Evolutionary conservation across 352 stramenopile genomes (phyloP).

Genomic region (Phytophthora citricola): DNA sequence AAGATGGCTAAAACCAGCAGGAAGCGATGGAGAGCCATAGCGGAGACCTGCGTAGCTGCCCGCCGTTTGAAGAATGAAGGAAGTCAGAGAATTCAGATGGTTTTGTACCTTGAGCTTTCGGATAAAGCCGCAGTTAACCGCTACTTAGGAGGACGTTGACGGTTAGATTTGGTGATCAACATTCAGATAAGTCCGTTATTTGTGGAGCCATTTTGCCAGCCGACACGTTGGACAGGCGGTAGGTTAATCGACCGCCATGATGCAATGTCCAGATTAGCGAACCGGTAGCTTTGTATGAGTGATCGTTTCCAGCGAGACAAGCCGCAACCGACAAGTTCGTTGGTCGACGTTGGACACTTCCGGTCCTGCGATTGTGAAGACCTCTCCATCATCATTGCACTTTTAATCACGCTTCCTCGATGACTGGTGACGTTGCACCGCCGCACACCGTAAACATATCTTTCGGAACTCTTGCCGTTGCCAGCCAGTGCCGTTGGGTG

Average conservation of each 20-base stretch:
- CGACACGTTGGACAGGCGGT: constrained; percentile 15
- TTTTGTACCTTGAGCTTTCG: constrained; percentile 6
- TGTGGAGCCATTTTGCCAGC: constrained; percentile 13
- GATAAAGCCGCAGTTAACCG: constrained; percentile 19
- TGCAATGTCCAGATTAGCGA: too few relatives aligned
- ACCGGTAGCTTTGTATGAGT: too few relatives aligned
- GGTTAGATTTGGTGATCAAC: not conserved
- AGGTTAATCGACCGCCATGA: not conserved
- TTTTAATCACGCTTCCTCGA: not conserved
- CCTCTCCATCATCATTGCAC: not conserved
- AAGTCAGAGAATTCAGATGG: constrained; percentile 18
- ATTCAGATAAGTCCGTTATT: constrained; percentile 12
- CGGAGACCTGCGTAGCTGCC: constrained; percentile 7
- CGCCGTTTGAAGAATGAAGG: constrained; percentile 16
- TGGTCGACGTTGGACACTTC: constrained; percentile 1
- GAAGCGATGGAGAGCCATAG: constrained; percentile 9
- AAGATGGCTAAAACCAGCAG: constrained; percentile 17
- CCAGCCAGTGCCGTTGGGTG: constrained; percentile 1
- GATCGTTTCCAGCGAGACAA: not conserved
- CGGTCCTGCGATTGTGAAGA: not conserved
- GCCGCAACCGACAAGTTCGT: not conserved
- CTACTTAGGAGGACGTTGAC: constrained; percentile 3
- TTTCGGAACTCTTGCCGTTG: too few relatives aligned
- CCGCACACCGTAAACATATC: constrained; percentile 1
- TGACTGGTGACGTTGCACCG: too few relatives aligned